Evolutionary conservation across 2,329 filamentous ascomycete species (phyloP).

Genomic region (Incumbomyces delicatus): DNA sequence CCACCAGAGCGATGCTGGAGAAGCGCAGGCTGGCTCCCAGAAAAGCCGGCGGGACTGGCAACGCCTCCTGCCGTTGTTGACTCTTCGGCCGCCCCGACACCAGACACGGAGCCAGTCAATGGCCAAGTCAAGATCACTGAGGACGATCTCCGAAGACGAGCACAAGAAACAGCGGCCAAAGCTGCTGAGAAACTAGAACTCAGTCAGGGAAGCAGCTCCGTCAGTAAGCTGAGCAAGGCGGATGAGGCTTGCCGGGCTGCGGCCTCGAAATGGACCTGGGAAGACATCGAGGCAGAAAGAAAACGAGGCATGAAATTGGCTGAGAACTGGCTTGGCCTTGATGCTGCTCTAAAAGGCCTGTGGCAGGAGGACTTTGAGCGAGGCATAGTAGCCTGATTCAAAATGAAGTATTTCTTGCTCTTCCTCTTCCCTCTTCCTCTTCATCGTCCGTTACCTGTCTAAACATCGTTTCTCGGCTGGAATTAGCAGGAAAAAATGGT

Average conservation of each 20-base stretch:
- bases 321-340: constrained; percentile 45
- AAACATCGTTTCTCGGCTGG: no score
- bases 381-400: background rate
- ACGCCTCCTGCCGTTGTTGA: background rate
- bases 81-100: constrained; percentile 2
- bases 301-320: constrained; percentile 46
- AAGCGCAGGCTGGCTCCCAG: constrained; percentile 63
- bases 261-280: constrained; percentile 48
- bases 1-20: constrained; percentile 67
- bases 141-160: constrained; percentile 15
- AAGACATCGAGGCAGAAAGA: constrained; percentile 49
- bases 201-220: constrained; percentile 14
- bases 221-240: constrained; percentile 25
- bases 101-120: constrained; percentile 10
- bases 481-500: no score
- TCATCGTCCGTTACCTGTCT: no score
- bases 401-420: background rate
- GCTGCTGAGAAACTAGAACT: constrained; percentile 18
- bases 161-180: constrained; percentile 21
- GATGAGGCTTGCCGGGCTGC: constrained; percentile 23
- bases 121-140: constrained; percentile 15
- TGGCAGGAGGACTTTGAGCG: constrained; percentile 1
- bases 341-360: constrained; percentile 38
- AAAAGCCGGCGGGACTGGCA: constrained; percentile 1
- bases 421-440: background rate